These are phyloP conservation scores for Botrytis fragariae DNA, from an alignment of 2,329 filamentous ascomycete genomes.

Conservation along the genomic window DNA sequence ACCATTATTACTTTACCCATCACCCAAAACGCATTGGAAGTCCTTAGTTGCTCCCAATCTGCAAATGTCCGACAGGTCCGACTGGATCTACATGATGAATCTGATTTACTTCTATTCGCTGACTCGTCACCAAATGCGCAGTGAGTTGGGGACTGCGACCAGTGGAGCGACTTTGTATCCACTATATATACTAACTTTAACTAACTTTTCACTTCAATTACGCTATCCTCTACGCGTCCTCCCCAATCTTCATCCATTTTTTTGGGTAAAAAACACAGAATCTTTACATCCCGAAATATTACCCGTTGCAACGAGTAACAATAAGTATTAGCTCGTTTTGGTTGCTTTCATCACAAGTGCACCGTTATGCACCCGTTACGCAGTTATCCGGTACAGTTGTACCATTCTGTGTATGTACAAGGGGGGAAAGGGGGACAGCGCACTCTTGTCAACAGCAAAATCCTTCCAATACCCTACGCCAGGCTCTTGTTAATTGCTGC, in stretches of 20 bases:
- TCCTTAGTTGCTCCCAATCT: background rate
- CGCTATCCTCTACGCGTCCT: constrained; percentile 15
- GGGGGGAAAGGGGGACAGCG: background rate
- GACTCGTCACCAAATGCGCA: constrained; percentile 3
- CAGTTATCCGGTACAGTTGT: background rate
- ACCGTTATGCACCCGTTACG: background rate
- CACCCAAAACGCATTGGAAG: background rate
- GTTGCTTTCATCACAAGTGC: background rate
- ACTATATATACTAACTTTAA: background rate
- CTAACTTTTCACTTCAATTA: constrained; percentile 15
- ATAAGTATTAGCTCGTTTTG: background rate
- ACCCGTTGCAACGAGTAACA: background rate
- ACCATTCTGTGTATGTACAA: background rate
- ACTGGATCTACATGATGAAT: background rate
- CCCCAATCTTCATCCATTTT: background rate
- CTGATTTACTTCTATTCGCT: background rate
- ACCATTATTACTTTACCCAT: background rate
- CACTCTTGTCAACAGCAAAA: background rate
- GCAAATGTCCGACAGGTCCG: background rate
- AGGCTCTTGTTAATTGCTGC: background rate
- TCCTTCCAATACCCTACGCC: background rate
- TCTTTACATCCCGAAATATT: background rate
- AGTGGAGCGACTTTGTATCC: constrained; percentile 1
- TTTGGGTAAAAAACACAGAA: background rate
- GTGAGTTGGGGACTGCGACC: background rate